Evolutionary conservation across 176 grass and related monocot genomes (phyloP).

Genomic region (Pontederia crassipes): DNA sequence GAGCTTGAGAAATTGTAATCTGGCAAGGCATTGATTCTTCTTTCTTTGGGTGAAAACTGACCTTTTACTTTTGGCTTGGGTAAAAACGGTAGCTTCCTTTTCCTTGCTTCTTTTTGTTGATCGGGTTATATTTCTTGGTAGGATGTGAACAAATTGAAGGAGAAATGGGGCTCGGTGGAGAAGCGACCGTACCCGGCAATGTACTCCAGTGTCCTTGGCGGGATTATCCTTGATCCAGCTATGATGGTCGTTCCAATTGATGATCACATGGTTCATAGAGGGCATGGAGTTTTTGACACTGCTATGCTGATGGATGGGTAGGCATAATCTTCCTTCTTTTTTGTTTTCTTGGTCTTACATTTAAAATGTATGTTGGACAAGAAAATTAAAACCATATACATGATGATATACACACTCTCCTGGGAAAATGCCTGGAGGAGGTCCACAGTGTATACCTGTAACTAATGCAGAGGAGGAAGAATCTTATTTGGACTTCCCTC

Average conservation of each 20-base stretch:
- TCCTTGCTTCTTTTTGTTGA: not conserved
- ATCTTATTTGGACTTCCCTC: too few species aligned
- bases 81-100: not conserved
- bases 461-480: too few species aligned
- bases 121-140: not conserved
- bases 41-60: too few species aligned
- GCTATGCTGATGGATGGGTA: constrained; percentile 86
- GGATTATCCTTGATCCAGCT: constrained; percentile 57
- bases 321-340: not conserved
- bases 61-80: not conserved
- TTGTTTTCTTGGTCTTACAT: not conserved
- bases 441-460: too few species aligned
- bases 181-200: constrained; percentile 84
- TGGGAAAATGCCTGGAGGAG: too few species aligned
- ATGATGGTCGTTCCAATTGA: constrained; percentile 89
- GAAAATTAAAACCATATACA: not conserved
- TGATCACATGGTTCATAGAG: constrained; percentile 97
- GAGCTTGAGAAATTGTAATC: too few species aligned
- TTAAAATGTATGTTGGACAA: not conserved
- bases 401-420: too few species aligned
- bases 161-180: not conserved
- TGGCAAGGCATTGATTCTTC: not conserved
- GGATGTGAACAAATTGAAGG: constrained; percentile 14
- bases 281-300: constrained; percentile 92
- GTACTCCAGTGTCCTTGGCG: constrained; percentile 87